phyloP scores from a whole-genome alignment of 108 stramenopile genomes.

The Skeletonema costatum region DNA sequence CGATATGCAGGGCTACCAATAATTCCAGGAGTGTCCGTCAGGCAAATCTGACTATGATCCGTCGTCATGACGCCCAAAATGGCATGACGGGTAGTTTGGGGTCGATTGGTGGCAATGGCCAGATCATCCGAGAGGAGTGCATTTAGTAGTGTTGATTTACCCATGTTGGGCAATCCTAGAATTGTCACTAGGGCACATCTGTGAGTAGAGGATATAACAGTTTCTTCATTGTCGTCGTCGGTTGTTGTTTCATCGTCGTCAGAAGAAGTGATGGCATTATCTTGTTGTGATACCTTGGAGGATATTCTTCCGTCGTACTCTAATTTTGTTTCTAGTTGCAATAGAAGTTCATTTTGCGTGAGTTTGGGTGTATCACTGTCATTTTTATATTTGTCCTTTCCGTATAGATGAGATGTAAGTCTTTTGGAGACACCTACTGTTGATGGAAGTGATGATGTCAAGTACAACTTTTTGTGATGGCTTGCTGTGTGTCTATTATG shows the following conservation, averaged over 20 bases:
- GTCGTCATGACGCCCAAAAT: slow-evolving; percentile 85
- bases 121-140: slow-evolving; percentile 75
- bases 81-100: slow-evolving; percentile 92
- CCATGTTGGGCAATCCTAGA: slow-evolving; percentile 92
- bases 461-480: neutral
- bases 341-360: slow-evolving; percentile 4
- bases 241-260: slow-evolving; percentile 4
- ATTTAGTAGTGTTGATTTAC: slow-evolving; percentile 90
- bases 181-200: slow-evolving; percentile 73
- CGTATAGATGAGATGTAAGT: neutral
- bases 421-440: neutral
- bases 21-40: slow-evolving; percentile 92
- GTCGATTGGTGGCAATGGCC: slow-evolving; percentile 81
- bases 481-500: neutral
- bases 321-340: slow-evolving; percentile 10
- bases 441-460: neutral
- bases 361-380: neutral
- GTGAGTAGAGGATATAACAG: slow-evolving; percentile 4
- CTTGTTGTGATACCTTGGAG: neutral
- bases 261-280: neutral
- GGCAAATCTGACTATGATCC: slow-evolving; percentile 71
- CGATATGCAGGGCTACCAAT: slow-evolving; percentile 80
- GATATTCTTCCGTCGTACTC: slow-evolving; percentile 27
- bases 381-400: neutral
- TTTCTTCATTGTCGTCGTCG: neutral